Conservation (phyloP, 129 eudicot genomes). For the Smallanthus sonchifolius region DNA sequence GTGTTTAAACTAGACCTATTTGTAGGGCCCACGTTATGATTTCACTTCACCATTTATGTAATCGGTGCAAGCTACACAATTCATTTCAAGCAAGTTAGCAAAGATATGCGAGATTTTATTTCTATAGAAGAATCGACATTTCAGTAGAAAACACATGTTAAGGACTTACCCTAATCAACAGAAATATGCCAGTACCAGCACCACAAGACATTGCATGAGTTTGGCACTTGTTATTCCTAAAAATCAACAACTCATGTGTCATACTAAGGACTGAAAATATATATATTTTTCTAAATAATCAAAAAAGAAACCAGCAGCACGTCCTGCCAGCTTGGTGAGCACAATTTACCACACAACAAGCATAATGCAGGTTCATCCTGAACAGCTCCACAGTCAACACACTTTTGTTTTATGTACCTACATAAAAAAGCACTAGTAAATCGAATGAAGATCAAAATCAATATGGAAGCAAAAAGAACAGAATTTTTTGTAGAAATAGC, state of each 20-base stretch:
- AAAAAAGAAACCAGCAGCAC: constrained; percentile 77
- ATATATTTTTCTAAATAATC: neutral
- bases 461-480: neutral
- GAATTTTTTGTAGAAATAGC: neutral
- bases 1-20: constrained; percentile 1
- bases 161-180: constrained; percentile 73
- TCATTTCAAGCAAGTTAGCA: neutral
- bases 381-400: constrained; percentile 65
- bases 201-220: constrained; percentile 88
- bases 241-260: constrained; percentile 1
- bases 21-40: neutral
- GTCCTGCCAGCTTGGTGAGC: constrained; percentile 86
- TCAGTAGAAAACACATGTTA: neutral
- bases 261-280: neutral
- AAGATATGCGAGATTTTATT: neutral
- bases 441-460: neutral
- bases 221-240: constrained; percentile 82
- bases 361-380: constrained; percentile 90
- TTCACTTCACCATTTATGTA: no score
- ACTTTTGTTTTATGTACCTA: constrained; percentile 77
- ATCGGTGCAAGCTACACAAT: neutral
- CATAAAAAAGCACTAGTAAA: constrained; percentile 6
- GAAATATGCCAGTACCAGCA: constrained; percentile 94
- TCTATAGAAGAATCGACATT: neutral
- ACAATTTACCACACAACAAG: constrained; percentile 84